Percentiles rank a stretch among this genome's conserved stretches.
Evolutionary conservation across 768 basidiomycete species (phyloP).

Genomic region (Galerina marginata): DNA sequence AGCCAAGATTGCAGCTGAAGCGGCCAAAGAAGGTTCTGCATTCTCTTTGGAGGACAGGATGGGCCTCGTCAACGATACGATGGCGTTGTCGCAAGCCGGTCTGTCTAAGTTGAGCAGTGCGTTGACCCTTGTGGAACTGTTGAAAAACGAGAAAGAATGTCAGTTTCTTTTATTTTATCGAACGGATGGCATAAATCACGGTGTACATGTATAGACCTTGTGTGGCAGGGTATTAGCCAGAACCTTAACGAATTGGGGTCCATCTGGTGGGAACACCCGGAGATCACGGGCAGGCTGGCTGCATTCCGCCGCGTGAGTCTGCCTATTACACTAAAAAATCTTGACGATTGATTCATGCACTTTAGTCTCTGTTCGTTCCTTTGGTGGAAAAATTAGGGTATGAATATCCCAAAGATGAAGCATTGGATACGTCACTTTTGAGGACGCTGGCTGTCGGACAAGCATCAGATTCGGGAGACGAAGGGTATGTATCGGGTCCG

Average conservation of each 20-base stretch:
- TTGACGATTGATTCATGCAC: background rate
- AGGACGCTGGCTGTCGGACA: constrained; percentile 74
- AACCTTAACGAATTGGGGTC: constrained; percentile 59
- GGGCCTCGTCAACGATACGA: constrained; percentile 84
- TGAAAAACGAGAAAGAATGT: constrained; percentile 82
- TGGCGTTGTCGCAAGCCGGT: constrained; percentile 85
- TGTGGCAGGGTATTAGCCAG: constrained; percentile 75
- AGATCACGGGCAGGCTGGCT: constrained; percentile 57
- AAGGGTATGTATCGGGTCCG: constrained; percentile 25
- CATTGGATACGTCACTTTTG: constrained; percentile 68
- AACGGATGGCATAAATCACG: background rate
- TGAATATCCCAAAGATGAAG: constrained; percentile 69
- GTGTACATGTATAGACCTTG: constrained; percentile 57
- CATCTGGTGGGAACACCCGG: constrained; percentile 85
- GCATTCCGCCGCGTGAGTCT: constrained; percentile 62
- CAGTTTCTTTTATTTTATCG: constrained; percentile 2
- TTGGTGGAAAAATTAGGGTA: constrained; percentile 81
- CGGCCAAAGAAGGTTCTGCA: constrained; percentile 61
- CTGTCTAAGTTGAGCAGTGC: constrained; percentile 77
- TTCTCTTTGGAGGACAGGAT: constrained; percentile 89
- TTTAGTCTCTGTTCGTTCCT: constrained; percentile 70
- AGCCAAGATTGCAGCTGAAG: constrained; percentile 78
- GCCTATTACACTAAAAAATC: background rate
- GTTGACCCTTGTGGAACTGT: constrained; percentile 70
- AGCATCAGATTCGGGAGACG: constrained; percentile 40